These are phyloP conservation scores for Xylaria sp. DNA, from an alignment of 2,329 filamentous ascomycete genomes.

Conservation along the genomic window DNA sequence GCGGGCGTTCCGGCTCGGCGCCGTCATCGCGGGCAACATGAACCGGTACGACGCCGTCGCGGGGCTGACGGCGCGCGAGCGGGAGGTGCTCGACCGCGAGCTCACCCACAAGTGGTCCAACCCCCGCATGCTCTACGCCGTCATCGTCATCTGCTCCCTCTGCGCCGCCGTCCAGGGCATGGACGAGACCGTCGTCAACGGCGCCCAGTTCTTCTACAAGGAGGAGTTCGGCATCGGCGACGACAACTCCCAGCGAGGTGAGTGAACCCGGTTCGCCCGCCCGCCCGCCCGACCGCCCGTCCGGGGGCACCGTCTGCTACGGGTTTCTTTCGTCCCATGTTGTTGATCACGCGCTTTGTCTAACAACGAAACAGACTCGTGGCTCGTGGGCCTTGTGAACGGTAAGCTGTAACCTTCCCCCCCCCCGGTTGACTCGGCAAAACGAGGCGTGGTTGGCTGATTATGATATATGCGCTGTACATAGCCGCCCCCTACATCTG, in stretches of 20 bases:
- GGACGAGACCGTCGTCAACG: conserved; percentile 72
- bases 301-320: too few species aligned
- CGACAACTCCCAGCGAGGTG: conserved; percentile 46
- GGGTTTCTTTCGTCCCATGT: too few species aligned
- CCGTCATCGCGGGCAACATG: conserved; percentile 58
- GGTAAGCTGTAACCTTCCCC: conserved; percentile 33
- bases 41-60: conserved; percentile 52
- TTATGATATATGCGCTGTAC: conserved; percentile 1
- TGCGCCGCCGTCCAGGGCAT: conserved; percentile 70
- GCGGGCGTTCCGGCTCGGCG: conserved; percentile 61
- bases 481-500: conserved; percentile 61
- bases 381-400: conserved; percentile 66
- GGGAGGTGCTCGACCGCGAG: conserved; percentile 60
- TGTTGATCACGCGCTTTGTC: too few species aligned
- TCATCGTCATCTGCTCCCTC: conserved; percentile 55
- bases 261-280: conserved; percentile 5
- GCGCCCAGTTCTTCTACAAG: conserved; percentile 68
- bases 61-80: conserved; percentile 61
- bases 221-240: conserved; percentile 62
- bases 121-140: conserved; percentile 64
- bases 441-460: background rate
- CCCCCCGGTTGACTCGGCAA: background rate
- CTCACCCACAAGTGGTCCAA: conserved; percentile 70
- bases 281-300: too few species aligned
- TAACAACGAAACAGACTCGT: conserved; percentile 44